Evolutionary conservation across 495 filamentous ascomycete genomes (phyloP), one percentile per base, ranked within the genome.

Genomic region (Terfezia boudieri): DNA sequence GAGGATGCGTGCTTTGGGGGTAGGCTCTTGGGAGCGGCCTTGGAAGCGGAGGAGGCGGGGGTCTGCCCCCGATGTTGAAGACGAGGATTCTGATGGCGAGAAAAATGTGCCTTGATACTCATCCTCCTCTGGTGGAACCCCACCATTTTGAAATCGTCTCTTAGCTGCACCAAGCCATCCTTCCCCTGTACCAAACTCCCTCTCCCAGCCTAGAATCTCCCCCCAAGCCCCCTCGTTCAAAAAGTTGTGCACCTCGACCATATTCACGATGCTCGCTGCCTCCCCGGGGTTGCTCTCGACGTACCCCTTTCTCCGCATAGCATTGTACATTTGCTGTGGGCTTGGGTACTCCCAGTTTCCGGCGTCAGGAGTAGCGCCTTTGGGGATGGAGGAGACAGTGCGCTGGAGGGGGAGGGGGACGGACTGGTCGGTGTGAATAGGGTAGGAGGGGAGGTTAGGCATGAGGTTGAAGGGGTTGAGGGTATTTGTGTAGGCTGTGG

Each of bases 271-370:
- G 12, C 41, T 20, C 1, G 41, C 41, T 5, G 41, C 86, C 53
- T 88, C 87, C 55, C 83, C 77, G 49, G 90, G 86, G 0, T 89
- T 94, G 63, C 41, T 55, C 53, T 95, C 87, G 0, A 84, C 88
- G 68, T 94, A 86, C 17, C 90, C 90, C 67, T 99, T 96, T 52
- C 92, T 81, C 53, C 93, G 69, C 72, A 96, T 80, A 0, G 92
- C 90, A 63, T 96, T 99, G 71, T 95, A 96, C 90, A 96, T 96
- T 67, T 96, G 90, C 69, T 96, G 92, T 9, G 92, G 89, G 0
- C 86, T 94, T 0, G 90, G 92, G 64, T 96, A 96, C 67, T 95
- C 92, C 90, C 90, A 96, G 62, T 86, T 90, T 11, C 79, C 78
- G 2, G 12, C 49, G 14, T 56, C 57, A 9, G 76, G 70, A 41